phyloP scores from a whole-genome alignment of 2,329 filamentous ascomycete genomes.

The Monilinia laxa region DNA sequence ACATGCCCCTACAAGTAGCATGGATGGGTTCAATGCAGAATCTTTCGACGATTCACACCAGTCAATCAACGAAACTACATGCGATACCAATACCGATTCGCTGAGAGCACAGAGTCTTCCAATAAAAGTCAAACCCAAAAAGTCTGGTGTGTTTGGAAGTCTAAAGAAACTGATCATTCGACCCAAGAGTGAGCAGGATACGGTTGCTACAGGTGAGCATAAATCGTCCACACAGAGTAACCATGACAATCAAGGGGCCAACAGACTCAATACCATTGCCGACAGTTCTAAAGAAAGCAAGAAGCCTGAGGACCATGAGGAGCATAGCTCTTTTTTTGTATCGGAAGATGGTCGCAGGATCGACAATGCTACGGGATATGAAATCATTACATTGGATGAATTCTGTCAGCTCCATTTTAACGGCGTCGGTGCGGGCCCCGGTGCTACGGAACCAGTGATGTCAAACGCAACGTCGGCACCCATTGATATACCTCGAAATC shows the following conservation, averaged over 20 bases:
- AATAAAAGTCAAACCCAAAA: neutral
- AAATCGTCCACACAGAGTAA: neutral
- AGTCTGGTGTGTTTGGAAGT: neutral
- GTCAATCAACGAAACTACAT: no score
- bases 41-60: neutral
- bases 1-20: neutral
- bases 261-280: neutral
- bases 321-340: neutral
- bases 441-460: neutral
- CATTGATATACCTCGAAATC: slow-evolving; percentile 9
- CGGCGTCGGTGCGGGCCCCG: neutral
- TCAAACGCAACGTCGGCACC: neutral
- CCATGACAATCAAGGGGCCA: neutral
- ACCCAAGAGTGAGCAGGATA: slow-evolving; percentile 19
- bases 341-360: neutral
- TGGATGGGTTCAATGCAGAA: neutral
- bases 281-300: neutral
- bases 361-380: slow-evolving; percentile 6
- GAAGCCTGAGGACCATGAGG: neutral
- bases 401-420: neutral
- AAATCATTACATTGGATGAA: neutral
- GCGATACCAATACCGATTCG: neutral
- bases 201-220: neutral
- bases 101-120: neutral
- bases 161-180: slow-evolving; percentile 7